Evolutionary conservation across 164 flowering plant genomes (phyloP).

Genomic region (Nelumbo lutea): DNA sequence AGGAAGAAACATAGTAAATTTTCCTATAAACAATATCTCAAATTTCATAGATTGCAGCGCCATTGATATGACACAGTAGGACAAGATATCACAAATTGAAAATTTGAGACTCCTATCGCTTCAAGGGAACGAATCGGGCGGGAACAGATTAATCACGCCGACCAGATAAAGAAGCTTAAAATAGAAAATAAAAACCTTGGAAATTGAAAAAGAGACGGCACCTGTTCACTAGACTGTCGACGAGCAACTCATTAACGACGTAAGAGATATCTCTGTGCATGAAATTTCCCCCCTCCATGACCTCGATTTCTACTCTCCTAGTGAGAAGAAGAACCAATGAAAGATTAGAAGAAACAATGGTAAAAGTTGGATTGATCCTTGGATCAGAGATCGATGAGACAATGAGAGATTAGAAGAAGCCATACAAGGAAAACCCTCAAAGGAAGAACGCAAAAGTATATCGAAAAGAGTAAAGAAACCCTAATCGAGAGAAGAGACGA

Average conservation of each 20-base stretch:
- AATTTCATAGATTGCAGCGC: constrained; percentile 4
- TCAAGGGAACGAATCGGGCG: constrained; percentile 26
- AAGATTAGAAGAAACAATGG: too few species aligned
- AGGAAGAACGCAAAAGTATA: too few species aligned
- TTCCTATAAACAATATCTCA: not conserved
- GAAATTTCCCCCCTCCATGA: constrained; percentile 64
- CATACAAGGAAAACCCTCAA: too few species aligned
- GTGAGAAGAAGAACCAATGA: too few species aligned
- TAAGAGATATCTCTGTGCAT: constrained; percentile 53
- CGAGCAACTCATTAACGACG: constrained; percentile 56
- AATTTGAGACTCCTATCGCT: constrained; percentile 11
- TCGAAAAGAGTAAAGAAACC: too few species aligned
- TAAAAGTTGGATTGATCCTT: too few species aligned
- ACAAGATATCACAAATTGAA: not conserved
- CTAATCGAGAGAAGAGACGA: too few species aligned
- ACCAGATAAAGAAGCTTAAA: constrained; percentile 45
- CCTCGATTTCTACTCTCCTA: not conserved
- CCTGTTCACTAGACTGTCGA: constrained; percentile 73
- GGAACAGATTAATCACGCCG: constrained; percentile 21
- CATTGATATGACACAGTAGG: not conserved
- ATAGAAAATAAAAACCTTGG: not conserved
- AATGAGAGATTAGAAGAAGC: too few species aligned
- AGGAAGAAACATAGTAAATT: not conserved
- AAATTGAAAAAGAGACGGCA: constrained; percentile 8
- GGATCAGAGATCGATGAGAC: too few species aligned